These are phyloP conservation scores for Neurospora cerealis DNA, from an alignment of 495 filamentous ascomycete species.

Conservation along the genomic window DNA sequence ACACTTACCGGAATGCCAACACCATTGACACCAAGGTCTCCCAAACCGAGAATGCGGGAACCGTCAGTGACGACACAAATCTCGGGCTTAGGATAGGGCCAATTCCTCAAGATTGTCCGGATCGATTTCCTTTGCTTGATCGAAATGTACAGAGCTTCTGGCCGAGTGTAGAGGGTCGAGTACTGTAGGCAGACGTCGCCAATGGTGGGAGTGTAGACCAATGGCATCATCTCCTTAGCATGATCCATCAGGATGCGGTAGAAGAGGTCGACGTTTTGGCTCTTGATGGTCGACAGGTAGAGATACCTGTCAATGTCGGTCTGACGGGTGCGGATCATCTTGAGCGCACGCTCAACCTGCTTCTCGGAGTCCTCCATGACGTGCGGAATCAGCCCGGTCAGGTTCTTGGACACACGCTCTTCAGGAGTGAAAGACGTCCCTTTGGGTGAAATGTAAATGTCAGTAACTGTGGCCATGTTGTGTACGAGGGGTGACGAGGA, in stretches of 20 bases:
- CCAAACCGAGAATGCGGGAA: constrained; percentile 89
- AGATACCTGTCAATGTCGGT: constrained; percentile 89
- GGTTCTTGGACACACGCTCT: constrained; percentile 45
- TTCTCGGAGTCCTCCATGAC: constrained; percentile 44
- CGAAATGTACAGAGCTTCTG: constrained; percentile 89
- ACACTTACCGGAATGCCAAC: constrained; percentile 90
- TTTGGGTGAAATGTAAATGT: constrained; percentile 10
- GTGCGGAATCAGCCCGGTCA: constrained; percentile 48
- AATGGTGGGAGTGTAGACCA: constrained; percentile 96
- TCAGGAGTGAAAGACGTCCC: constrained; percentile 48
- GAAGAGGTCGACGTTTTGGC: constrained; percentile 86
- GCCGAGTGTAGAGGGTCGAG: constrained; percentile 90
- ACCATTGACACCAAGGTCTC: constrained; percentile 92
- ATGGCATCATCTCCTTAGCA: constrained; percentile 80
- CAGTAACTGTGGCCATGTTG: not conserved
- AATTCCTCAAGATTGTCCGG: constrained; percentile 73
- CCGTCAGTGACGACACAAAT: constrained; percentile 97
- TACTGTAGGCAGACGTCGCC: constrained; percentile 94
- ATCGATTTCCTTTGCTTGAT: constrained; percentile 83
- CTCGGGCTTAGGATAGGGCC: constrained; percentile 78
- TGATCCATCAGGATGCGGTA: constrained; percentile 88
- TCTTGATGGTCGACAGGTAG: constrained; percentile 81
- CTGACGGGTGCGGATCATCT: constrained; percentile 62
- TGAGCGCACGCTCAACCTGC: constrained; percentile 46
- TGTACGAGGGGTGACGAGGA: not conserved